Conservation (phyloP, 2,329 filamentous ascomycete genomes). For the Trichophyton equinum region DNA sequence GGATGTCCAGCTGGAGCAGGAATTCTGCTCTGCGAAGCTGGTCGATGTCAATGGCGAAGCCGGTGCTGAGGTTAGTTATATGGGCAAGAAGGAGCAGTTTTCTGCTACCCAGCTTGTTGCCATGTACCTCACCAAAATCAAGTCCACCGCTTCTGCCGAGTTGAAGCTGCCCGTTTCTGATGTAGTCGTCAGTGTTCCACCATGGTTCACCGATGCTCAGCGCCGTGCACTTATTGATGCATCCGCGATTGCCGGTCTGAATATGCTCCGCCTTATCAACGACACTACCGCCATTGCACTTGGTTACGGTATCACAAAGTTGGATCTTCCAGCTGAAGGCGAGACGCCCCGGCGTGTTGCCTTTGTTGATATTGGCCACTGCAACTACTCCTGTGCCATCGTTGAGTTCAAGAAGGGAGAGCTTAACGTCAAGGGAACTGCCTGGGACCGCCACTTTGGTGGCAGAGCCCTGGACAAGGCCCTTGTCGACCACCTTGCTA, state of each 20-base stretch:
- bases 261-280: slow-evolving; percentile 88
- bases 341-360: slow-evolving; percentile 84
- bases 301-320: slow-evolving; percentile 95
- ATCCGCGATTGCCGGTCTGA: slow-evolving; percentile 83
- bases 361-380: slow-evolving; percentile 92
- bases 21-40: slow-evolving; percentile 74
- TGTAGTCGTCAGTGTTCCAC: slow-evolving; percentile 83
- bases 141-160: slow-evolving; percentile 73
- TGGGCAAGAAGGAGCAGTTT: slow-evolving; percentile 92
- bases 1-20: slow-evolving; percentile 84
- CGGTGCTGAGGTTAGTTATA: slow-evolving; percentile 83
- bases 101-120: slow-evolving; percentile 84
- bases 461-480: slow-evolving; percentile 95
- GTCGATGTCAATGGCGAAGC: slow-evolving; percentile 89
- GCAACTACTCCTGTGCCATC: slow-evolving; percentile 86
- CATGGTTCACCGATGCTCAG: slow-evolving; percentile 95
- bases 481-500: slow-evolving; percentile 83
- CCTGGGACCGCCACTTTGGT: slow-evolving; percentile 92
- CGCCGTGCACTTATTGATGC: slow-evolving; percentile 81
- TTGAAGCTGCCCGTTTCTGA: slow-evolving; percentile 84
- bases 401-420: slow-evolving; percentile 97
- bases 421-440: slow-evolving; percentile 80
- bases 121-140: slow-evolving; percentile 94
- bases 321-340: slow-evolving; percentile 75
- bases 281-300: slow-evolving; percentile 93